Evolutionary conservation across 306 rosid species (phyloP), one percentile per base, ranked within the genome.

Genomic region (Pyrus bretschneideri): DNA sequence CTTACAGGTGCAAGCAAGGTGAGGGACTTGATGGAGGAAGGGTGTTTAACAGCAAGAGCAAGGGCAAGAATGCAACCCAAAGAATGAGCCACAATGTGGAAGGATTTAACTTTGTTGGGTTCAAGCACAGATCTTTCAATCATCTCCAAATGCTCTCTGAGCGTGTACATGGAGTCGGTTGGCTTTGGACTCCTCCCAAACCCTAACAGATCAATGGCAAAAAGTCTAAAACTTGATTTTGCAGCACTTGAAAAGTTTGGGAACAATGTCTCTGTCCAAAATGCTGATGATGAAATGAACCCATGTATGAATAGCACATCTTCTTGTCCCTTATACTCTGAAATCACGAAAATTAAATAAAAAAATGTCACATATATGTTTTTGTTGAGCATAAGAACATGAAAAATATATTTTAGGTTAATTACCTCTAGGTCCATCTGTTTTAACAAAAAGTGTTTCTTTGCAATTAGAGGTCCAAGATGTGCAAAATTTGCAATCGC

Each of bases 101-200:
- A 87, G 0, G 96, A 92, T 9, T 96, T 84, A 3, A 92, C 90
- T 27, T 88, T 81, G 72, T 96, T 81, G 7, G 98, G 83, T 38
- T 96, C 97, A 3, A 96, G 72, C 9, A 92, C 96, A 0, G 98
- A 91, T 62, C 74, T 69, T 74, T 96, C 99, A 4, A 96, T 86
- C 96, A 89, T 92, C 17, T 92, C 98, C 30, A 96, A 46, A 70
- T 96, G 99, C 66, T 96, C 99, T 62, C 87, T 87, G 38, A 92
- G 74, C 0, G 99, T 96, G 83, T 96, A 96, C 7, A 96, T 74
- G 0, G 97, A 96, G 35, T 96, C 96, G 0, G 84, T 80, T 1
- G 99, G 99, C 80, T 93, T 96, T 0, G 99, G 99, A 69, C 99
- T 96, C 70, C 91, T 86, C 42, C 99, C 99, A 58, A 96, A 96